phyloP scores from a whole-genome alignment of 1,284 basidiomycete species.

The Phylloboletellus chloephorus region DNA sequence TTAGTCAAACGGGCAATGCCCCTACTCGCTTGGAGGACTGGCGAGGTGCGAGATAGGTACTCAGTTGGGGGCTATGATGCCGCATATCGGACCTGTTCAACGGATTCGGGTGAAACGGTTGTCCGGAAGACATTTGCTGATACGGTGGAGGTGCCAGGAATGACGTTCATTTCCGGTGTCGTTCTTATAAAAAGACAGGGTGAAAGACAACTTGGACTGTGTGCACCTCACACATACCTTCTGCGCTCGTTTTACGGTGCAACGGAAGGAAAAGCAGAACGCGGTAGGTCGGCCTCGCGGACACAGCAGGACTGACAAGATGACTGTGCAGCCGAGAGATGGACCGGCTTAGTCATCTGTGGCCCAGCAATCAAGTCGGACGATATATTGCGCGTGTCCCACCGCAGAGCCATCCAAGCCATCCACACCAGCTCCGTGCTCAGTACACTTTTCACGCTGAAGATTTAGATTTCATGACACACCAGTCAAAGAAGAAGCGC shows the following conservation, averaged over 20 bases:
- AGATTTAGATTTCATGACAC: slow-evolving; percentile 45
- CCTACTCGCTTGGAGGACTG: slow-evolving; percentile 20
- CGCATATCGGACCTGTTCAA: slow-evolving; percentile 22
- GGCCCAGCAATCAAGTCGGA: slow-evolving; percentile 30
- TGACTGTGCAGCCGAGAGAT: slow-evolving; percentile 27
- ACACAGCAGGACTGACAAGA: slow-evolving; percentile 21
- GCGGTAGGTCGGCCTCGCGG: slow-evolving; percentile 20
- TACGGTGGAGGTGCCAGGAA: slow-evolving; percentile 21
- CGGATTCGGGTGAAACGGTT: slow-evolving; percentile 32
- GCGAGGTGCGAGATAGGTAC: slow-evolving; percentile 16
- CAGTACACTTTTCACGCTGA: slow-evolving; percentile 42
- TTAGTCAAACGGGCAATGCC: slow-evolving; percentile 34
- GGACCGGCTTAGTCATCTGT: slow-evolving; percentile 33
- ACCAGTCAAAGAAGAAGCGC: slow-evolving; percentile 66
- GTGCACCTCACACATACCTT: slow-evolving; percentile 25
- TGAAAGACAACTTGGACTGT: slow-evolving; percentile 11
- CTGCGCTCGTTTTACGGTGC: slow-evolving; percentile 9
- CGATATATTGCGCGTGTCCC: slow-evolving; percentile 30
- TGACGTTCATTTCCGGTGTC: slow-evolving; percentile 32
- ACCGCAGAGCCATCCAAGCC: slow-evolving; percentile 21
- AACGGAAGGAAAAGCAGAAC: slow-evolving; percentile 3
- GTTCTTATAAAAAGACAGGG: slow-evolving; percentile 30
- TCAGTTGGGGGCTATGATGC: slow-evolving; percentile 27
- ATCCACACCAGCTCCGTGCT: slow-evolving; percentile 26
- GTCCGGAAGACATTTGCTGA: slow-evolving; percentile 26